Evolutionary conservation across 345 rosid species (phyloP).

Genomic region (Salix exigua): DNA sequence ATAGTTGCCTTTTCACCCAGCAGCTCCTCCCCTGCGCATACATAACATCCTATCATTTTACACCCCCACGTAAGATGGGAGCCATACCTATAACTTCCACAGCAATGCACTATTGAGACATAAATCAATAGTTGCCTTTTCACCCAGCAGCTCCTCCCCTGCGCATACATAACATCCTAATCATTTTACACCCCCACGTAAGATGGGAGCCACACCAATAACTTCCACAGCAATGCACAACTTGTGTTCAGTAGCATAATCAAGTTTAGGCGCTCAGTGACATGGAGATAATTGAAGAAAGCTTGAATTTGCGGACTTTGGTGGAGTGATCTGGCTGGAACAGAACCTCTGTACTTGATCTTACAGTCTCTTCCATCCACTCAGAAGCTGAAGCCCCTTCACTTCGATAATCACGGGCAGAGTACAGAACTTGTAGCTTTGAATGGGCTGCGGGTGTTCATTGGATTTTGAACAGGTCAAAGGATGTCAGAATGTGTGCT

Average conservation of each 20-base stretch:
- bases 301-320: constrained; percentile 67
- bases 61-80: no score
- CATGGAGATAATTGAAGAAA: constrained; percentile 65
- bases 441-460: constrained; percentile 58
- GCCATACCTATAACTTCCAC: no score
- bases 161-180: no score
- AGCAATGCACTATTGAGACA: no score
- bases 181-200: no score
- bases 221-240: background rate
- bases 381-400: constrained; percentile 72
- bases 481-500: background rate
- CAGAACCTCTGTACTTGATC: constrained; percentile 71
- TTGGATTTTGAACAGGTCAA: background rate
- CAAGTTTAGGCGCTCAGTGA: constrained; percentile 53
- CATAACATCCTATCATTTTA: no score
- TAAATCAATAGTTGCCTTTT: no score
- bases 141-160: no score
- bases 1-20: no score
- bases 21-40: no score
- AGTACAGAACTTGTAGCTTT: constrained; percentile 70
- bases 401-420: constrained; percentile 72
- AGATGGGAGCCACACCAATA: no score
- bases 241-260: background rate
- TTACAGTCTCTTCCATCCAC: constrained; percentile 67
- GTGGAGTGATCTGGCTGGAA: constrained; percentile 57